Conservation (phyloP, 129 eudicot species). For the Sambucus nigra region DNA sequence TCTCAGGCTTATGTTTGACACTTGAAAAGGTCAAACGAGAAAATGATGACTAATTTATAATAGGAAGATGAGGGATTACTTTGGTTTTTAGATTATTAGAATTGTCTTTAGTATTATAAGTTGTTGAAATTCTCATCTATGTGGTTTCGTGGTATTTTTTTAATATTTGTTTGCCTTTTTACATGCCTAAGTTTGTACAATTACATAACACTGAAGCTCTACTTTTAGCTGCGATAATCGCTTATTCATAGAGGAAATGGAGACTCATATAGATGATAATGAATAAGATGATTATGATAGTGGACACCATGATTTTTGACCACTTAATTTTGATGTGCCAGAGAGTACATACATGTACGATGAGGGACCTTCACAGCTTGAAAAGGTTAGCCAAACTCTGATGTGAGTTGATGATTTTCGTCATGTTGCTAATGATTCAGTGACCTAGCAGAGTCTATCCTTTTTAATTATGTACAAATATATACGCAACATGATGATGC, state of each 20-base stretch:
- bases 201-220: conserved; percentile 15
- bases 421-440: neutral
- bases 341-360: conserved; percentile 35
- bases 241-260: conserved; percentile 40
- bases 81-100: too few relatives aligned
- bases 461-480: conserved; percentile 3
- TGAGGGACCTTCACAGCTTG: conserved; percentile 27
- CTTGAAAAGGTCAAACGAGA: too few relatives aligned
- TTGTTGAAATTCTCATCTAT: too few relatives aligned
- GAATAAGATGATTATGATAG: conserved; percentile 47
- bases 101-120: too few relatives aligned
- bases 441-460: conserved; percentile 1
- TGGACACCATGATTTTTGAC: conserved; percentile 33
- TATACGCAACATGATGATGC: conserved; percentile 42
- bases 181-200: neutral
- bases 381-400: conserved; percentile 29
- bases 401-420: neutral
- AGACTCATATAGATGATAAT: conserved; percentile 19
- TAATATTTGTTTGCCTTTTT: too few relatives aligned
- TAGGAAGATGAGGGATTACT: too few relatives aligned
- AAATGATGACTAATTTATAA: too few relatives aligned
- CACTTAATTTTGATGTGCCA: conserved; percentile 58
- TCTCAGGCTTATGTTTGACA: too few relatives aligned
- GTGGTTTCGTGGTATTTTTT: too few relatives aligned
- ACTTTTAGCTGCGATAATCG: conserved; percentile 81